These are phyloP conservation scores for Termitomyces sp. DNA, from an alignment of 768 basidiomycete genomes.

Conservation along the genomic window DNA sequence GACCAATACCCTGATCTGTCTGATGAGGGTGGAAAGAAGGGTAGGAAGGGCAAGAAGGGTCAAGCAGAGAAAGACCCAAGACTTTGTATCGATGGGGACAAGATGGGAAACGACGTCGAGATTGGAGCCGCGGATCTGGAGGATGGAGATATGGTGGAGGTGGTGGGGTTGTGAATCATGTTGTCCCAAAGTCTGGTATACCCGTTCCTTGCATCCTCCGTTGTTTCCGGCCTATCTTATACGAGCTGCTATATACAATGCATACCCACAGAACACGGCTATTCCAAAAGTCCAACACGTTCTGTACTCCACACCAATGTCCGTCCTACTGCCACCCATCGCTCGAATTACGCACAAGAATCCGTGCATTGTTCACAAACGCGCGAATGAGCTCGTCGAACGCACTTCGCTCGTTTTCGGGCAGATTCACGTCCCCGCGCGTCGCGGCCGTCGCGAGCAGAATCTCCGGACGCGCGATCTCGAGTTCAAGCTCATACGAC, in stretches of 20 bases:
- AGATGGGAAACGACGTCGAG: conserved; percentile 48
- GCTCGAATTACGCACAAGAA: conserved; percentile 73
- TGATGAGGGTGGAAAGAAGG: conserved; percentile 23
- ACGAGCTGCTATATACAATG: conserved; percentile 7
- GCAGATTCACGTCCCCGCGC: conserved; percentile 52
- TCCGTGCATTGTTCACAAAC: conserved; percentile 90
- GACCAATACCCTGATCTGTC: conserved; percentile 43
- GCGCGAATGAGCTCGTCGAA: conserved; percentile 92
- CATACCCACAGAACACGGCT: neutral
- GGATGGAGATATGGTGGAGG: conserved; percentile 76
- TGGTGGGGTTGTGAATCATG: conserved; percentile 46
- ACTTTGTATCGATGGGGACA: conserved; percentile 68
- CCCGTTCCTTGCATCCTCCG: neutral
- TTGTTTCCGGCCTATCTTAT: neutral
- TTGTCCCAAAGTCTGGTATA: neutral
- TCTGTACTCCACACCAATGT: neutral
- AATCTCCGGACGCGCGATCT: conserved; percentile 68
- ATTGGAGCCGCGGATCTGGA: conserved; percentile 71
- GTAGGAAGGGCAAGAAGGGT: conserved; percentile 12
- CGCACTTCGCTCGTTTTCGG: conserved; percentile 61
- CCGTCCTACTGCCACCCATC: conserved; percentile 40
- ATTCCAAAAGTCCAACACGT: neutral
- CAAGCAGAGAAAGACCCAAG: conserved; percentile 33
- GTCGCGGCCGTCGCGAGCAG: conserved; percentile 68
- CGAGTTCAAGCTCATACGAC: conserved; percentile 87